A percentile compares a stretch with the other conserved stretches of the same genome.
These are phyloP conservation scores for Suillus fuscotomentosus DNA, from an alignment of 768 basidiomycete species.

Conservation along the genomic window DNA sequence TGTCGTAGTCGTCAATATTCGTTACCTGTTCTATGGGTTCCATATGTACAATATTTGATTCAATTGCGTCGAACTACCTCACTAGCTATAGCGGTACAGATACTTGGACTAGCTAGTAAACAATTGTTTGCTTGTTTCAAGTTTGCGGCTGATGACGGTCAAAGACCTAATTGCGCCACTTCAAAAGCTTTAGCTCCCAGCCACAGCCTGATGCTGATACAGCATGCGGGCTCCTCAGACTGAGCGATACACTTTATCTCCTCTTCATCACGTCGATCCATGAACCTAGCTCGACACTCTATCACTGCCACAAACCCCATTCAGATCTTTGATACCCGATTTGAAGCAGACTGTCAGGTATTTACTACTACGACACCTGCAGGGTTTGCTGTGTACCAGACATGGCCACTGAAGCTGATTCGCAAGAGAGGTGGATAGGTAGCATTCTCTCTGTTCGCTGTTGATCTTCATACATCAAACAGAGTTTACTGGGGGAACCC, in stretches of 20 bases:
- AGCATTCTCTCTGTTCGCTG: not conserved
- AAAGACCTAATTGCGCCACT: slow-evolving; percentile 3
- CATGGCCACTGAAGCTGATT: slow-evolving; percentile 73
- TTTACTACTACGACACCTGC: slow-evolving; percentile 78
- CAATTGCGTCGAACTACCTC: not conserved
- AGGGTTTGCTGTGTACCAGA: slow-evolving; percentile 81
- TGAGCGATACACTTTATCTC: slow-evolving; percentile 4
- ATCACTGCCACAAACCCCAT: slow-evolving; percentile 76
- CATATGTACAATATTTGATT: slow-evolving; percentile 17
- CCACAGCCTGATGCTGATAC: slow-evolving; percentile 9
- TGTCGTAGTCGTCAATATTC: slow-evolving; percentile 13
- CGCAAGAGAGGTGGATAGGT: slow-evolving; percentile 70
- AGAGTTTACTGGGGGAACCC: slow-evolving; percentile 81
- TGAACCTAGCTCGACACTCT: slow-evolving; percentile 86
- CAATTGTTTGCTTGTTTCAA: not conserved
- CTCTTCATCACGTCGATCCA: slow-evolving; percentile 35
- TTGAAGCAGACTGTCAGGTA: slow-evolving; percentile 77
- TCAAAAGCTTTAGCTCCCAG: slow-evolving; percentile 5
- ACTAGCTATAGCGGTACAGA: not conserved
- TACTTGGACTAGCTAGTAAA: slow-evolving; percentile 2
- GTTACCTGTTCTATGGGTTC: slow-evolving; percentile 12
- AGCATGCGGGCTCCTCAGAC: slow-evolving; percentile 15
- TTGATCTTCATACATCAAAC: slow-evolving; percentile 19
- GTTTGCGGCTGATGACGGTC: not conserved
- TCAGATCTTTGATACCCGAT: slow-evolving; percentile 73